These are phyloP conservation scores for Neltuma alba DNA, from an alignment of 306 rosid genomes.

Conservation along the genomic window DNA sequence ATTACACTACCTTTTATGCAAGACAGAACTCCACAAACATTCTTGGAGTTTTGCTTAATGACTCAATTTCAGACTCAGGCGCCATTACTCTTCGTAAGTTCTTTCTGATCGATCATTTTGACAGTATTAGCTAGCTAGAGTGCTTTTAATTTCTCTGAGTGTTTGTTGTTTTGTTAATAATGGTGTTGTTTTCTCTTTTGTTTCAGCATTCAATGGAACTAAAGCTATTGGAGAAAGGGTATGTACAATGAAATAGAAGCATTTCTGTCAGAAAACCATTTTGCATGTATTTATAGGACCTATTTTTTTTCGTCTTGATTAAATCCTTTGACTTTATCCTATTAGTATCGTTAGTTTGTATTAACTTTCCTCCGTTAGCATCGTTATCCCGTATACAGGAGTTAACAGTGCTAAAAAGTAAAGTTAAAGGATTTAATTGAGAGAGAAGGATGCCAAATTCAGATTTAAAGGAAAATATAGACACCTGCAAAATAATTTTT, in stretches of 20 bases:
- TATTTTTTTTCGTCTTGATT: too few relatives aligned
- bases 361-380: too few relatives aligned
- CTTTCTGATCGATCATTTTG: neutral
- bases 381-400: too few relatives aligned
- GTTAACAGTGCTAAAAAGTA: too few relatives aligned
- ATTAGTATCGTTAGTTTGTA: too few relatives aligned
- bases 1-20: conserved; percentile 10
- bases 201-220: conserved; percentile 55
- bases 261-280: too few relatives aligned
- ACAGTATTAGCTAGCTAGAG: neutral
- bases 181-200: neutral
- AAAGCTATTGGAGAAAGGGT: conserved; percentile 61
- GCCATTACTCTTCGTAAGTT: conserved; percentile 1
- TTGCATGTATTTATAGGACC: too few relatives aligned
- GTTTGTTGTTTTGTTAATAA: neutral
- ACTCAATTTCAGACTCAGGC: neutral
- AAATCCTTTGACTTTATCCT: too few relatives aligned
- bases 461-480: too few relatives aligned
- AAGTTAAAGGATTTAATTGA: too few relatives aligned
- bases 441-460: too few relatives aligned
- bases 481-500: too few relatives aligned
- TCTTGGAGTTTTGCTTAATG: neutral
- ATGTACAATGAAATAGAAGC: neutral
- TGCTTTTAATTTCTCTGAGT: neutral
- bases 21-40: neutral